Conservation (phyloP, 1,139 yeast species). For the Zhuliangozyma parablackwelliae region DNA sequence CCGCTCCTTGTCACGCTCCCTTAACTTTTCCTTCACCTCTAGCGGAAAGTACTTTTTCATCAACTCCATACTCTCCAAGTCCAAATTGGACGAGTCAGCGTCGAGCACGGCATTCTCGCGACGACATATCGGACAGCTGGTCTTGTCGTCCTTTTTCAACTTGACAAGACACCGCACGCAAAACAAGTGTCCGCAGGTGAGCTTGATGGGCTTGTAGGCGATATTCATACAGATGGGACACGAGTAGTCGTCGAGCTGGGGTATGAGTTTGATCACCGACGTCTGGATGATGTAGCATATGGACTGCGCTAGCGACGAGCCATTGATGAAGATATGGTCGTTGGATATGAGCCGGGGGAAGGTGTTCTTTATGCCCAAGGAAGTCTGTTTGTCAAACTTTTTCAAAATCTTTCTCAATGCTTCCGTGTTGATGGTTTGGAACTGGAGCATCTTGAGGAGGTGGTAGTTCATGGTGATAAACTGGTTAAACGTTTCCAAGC, state of each 20-base stretch:
- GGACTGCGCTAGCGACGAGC: constrained; percentile 50
- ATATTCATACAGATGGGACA: constrained; percentile 70
- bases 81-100: constrained; percentile 62
- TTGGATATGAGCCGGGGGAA: constrained; percentile 45
- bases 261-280: constrained; percentile 52
- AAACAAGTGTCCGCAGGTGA: constrained; percentile 62
- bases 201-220: constrained; percentile 66
- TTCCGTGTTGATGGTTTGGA: constrained; percentile 57
- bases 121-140: constrained; percentile 68
- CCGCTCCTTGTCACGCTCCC: constrained; percentile 55
- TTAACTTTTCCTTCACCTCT: constrained; percentile 60
- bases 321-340: constrained; percentile 43
- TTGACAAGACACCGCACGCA: constrained; percentile 71
- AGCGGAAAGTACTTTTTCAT: constrained; percentile 61
- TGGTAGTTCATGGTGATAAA: constrained; percentile 54
- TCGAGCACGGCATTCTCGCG: constrained; percentile 43
- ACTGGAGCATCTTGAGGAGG: constrained; percentile 54
- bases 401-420: constrained; percentile 67
- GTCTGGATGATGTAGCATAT: constrained; percentile 55
- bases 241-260: constrained; percentile 69
- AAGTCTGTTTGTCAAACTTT: constrained; percentile 71
- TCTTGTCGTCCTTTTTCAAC: constrained; percentile 52
- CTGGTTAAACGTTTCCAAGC: constrained; percentile 42
- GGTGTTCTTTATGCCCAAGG: constrained; percentile 43
- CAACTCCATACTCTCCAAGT: constrained; percentile 46